Evolutionary conservation across 768 basidiomycete species (phyloP), one percentile per base, ranked within the genome.

Genomic region (Daedaleopsis sinensis): DNA sequence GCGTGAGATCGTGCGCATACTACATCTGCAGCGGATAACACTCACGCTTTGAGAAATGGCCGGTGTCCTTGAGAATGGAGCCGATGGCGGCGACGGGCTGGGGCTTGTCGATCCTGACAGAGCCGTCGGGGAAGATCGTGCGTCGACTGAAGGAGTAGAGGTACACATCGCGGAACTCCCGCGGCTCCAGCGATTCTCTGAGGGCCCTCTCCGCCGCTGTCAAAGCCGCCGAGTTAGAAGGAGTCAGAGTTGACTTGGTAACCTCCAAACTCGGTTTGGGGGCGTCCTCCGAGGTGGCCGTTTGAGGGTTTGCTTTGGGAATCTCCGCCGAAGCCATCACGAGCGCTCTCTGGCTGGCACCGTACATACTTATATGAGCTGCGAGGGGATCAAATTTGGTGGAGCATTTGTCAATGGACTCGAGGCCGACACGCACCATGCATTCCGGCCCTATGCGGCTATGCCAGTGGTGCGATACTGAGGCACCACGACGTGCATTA

Each of bases 131-230:
- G 27, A 18, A 18, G 21, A 39, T 43, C 4, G 47, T 37, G 12
- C 64, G 47, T n/a, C 57, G 61, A 23, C 61, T 62, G 57, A 62
- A 65, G 15, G 50, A 55, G 36, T 46, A 62, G 48, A 65, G 58
- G 47, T 62, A 53, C 10, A 58, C 49, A 38, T 65, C 64, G 21
- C 43, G 23, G 43, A 56, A 42, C 39, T 42, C 39, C 39, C 39
- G 49, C 21, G 43, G 12, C 1, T 32, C 18, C 44, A 63, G 27
- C n/a, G 62, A 63, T 35, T 55, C 52, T 18, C 37, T 52, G 19
- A 63, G 52, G 8, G 51, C 53, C n/a, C 42, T 36, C 36, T 61
- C 49, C 18, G 43, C 19, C 16, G 58, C 43, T 19, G 55, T 57
- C 4, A 57, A 43, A 42, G 5, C 11, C 39, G 39, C 39, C 7